Percentiles rank a stretch among this genome's conserved stretches.
Conservation (phyloP, 2,329 filamentous ascomycete species). For the Didymella arachidicola region DNA sequence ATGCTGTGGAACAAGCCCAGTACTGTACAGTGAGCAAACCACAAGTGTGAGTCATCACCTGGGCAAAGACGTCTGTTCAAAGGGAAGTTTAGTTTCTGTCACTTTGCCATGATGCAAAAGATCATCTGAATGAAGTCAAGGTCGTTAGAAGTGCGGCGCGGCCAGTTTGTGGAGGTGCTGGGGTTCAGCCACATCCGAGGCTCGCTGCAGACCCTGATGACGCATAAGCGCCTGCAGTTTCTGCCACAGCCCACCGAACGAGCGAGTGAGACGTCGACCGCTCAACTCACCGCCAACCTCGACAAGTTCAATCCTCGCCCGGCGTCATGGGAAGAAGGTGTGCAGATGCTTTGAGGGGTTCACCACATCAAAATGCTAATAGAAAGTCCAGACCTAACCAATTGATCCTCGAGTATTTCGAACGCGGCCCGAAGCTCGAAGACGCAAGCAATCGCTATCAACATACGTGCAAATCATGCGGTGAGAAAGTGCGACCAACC, state of each 20-base stretch:
- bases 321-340: background rate
- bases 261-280: conserved; percentile 9
- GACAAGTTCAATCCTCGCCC: background rate
- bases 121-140: background rate
- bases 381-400: conserved; percentile 70
- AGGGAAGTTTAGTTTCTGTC: background rate
- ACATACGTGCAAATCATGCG: conserved; percentile 87
- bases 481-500: conserved; percentile 65
- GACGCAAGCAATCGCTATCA: conserved; percentile 92
- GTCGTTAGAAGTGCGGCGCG: background rate
- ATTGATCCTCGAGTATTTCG: conserved; percentile 87
- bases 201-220: conserved; percentile 5
- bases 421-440: conserved; percentile 82
- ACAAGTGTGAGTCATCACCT: background rate
- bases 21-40: background rate
- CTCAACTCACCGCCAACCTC: conserved; percentile 21
- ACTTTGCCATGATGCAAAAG: background rate
- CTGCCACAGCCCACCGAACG: background rate
- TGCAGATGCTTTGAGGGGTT: background rate
- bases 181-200: background rate
- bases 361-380: conserved; percentile 5
- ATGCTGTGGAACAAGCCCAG: background rate
- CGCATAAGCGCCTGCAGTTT: background rate
- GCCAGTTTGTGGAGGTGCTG: background rate
- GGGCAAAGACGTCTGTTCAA: background rate